A percentile compares a stretch with the other conserved stretches of the same genome.
Conservation (phyloP, 176 grass and related monocot species). For the Avena sativa region DNA sequence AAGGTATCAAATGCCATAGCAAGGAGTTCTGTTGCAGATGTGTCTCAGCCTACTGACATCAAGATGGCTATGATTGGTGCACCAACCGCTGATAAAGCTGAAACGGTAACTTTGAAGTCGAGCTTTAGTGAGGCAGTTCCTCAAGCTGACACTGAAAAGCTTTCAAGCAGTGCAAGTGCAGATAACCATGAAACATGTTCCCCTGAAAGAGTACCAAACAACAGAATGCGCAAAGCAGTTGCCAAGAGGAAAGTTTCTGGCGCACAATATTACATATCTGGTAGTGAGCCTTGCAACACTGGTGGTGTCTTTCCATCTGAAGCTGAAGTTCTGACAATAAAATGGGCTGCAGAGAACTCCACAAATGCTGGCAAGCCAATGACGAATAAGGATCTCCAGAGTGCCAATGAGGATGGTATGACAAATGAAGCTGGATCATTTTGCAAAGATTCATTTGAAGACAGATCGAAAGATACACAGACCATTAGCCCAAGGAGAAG, state of each 20-base stretch:
- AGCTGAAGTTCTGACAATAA: constrained; percentile 27
- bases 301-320: constrained; percentile 35
- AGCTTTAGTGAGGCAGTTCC: constrained; percentile 12
- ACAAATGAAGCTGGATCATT: constrained; percentile 36
- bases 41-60: constrained; percentile 22
- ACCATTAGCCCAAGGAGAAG: constrained; percentile 23
- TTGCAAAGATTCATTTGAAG: constrained; percentile 31
- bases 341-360: constrained; percentile 31
- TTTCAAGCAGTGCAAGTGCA: constrained; percentile 43
- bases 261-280: constrained; percentile 34
- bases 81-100: constrained; percentile 18
- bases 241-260: constrained; percentile 75
- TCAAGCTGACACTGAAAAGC: constrained; percentile 35
- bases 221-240: constrained; percentile 57
- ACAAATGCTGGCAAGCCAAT: constrained; percentile 41
- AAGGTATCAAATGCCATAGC: constrained; percentile 9
- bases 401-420: background rate
- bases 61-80: constrained; percentile 20
- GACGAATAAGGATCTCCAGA: constrained; percentile 18
- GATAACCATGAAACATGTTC: constrained; percentile 36
- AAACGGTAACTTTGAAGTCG: constrained; percentile 5
- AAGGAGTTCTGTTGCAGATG: constrained; percentile 33
- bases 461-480: constrained; percentile 29
- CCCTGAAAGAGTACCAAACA: constrained; percentile 42
- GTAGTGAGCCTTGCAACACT: constrained; percentile 35